These are phyloP conservation scores for Przewalskia tangutica DNA, from an alignment of 257 asterid genomes.

Conservation along the genomic window DNA sequence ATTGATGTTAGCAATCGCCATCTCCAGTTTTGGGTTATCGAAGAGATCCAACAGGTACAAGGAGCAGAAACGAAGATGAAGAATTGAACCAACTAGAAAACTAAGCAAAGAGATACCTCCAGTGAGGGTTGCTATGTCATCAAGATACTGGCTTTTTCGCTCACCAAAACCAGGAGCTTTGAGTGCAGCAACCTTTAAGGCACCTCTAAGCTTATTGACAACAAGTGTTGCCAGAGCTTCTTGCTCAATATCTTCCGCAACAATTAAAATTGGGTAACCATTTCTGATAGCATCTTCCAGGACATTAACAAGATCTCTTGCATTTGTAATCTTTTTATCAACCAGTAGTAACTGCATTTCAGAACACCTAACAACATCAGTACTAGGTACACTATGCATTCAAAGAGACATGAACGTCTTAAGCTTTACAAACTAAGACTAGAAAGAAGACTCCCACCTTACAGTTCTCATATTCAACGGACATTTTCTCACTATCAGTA, in stretches of 20 bases:
- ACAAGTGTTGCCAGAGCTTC: constrained; percentile 98
- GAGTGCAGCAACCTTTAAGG: constrained; percentile 89
- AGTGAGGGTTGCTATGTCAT: constrained; percentile 82
- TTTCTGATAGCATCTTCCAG: constrained; percentile 94
- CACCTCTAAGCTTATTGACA: constrained; percentile 89
- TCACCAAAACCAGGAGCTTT: constrained; percentile 99
- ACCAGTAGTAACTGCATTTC: constrained; percentile 63
- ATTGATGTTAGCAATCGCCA: background rate
- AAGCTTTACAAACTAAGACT: background rate
- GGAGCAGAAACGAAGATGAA: background rate
- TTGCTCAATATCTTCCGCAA: constrained; percentile 97
- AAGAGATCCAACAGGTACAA: background rate
- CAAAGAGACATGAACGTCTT: background rate
- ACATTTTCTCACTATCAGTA: constrained; percentile 88
- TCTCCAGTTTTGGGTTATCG: background rate
- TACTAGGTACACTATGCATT: background rate
- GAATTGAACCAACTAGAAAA: background rate
- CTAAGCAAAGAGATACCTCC: constrained; percentile 51
- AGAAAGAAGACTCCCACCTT: constrained; percentile 39
- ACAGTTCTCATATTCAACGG: constrained; percentile 91
- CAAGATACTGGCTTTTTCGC: constrained; percentile 92
- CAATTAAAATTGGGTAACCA: constrained; percentile 66
- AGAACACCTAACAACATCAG: constrained; percentile 7
- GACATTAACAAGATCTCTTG: constrained; percentile 69
- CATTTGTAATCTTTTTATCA: constrained; percentile 90